Base-by-base conservation (phyloP, 1,284 basidiomycete genomes). In the Papiliotrema fonsecae region DNA sequence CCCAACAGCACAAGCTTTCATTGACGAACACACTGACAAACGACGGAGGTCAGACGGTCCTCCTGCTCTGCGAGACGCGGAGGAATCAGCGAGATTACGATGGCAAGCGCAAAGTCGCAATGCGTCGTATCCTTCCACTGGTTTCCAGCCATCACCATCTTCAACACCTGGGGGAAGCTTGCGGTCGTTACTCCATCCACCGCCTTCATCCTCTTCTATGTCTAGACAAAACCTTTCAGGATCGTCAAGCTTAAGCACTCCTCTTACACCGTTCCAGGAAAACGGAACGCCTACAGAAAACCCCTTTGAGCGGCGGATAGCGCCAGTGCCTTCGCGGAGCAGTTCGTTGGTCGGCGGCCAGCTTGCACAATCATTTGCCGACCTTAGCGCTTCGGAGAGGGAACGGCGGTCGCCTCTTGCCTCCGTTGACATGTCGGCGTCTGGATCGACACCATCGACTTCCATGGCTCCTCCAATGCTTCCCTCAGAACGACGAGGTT, bases 41-140 rank as follows among this genome's bases (percentile, higher is more conserved):
- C 56, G 70, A 3, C 57, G 70, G 13, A 49, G 68, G 21, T 69
- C 67, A 2, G 70, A 72, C 49, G 55, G 58, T 6, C 58, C 64
- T 0, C 59, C 60, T 1, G 52, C 59, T 2, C 34, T 56, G 6
- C 55, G 57, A 4, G 67, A 70, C 43, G 51, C 62, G 4, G 70
- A 72, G 28, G 70, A 72, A 42, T 54, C 56, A 4, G 67, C 65
- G 4, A 55, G 67, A 43, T 36, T 70, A 6, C 60, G 59, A 39
- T 70, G 67, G 65, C 63, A 65, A 47, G 60, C 70, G 2, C 68
- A 70, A 32, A 64, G 54, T 35, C 50, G 68, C 36, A 70, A 72
- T 47, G 68, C 68, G 1, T 70, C 70, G 4, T 68, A 60, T 45
- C 68, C 65, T 0, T 50, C 39, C 5, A 32, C 51, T 36, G 52